Base-by-base conservation (phyloP, 2,329 filamentous ascomycete genomes). In the Colletotrichum tofieldiae region DNA sequence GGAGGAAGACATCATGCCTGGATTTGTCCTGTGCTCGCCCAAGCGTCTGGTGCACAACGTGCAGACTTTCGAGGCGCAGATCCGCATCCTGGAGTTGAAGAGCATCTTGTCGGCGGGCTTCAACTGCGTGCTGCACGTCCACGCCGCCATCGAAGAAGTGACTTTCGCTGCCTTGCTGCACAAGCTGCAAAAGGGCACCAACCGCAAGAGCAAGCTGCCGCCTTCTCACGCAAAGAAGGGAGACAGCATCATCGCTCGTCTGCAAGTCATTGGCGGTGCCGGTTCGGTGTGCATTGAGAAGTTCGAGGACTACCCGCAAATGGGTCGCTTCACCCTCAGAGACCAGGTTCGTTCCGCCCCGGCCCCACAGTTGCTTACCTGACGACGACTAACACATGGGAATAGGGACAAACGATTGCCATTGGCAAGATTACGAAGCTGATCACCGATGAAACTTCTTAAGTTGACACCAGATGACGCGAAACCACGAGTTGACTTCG, bases 381-480 rank as follows among this genome's bases (percentile, higher is more conserved):
- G 73, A 78, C 64, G 73, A 78, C 64, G 47, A 54, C 61, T 67
- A 51, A 67, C 51, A 68, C 11, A 20, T 43, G 37, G 52, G 45
- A 80, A 66, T 80, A 98, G 92, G 96, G 96, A 78, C 96, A 98
- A 93, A 99, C 96, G 0, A 98, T 99, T 86, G 96, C 96, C 68
- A 99, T 99, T 85, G 96, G 96, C 80, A 99, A 99, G 90, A 97
- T 99, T 82, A 98, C 94, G 72, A 98, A 95, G 89, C 89, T 99
- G 75, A 87, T 91, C 77, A 84, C 80, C 9, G 82, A 85, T 23
- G 81, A 82, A 11, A 51, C 71, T 0, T 59, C 78, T 64, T 76
- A 75, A 74, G 75, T 76, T 61, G 79, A 77, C 72, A 74, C 52
- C 32, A 29, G 45, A 35, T 66, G 60, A 63, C 52, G 35, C 59